Percentiles rank a stretch among this genome's conserved stretches.
Evolutionary conservation across 2,329 filamentous ascomycete species (phyloP).

Genomic region (Stagonosporopsis tanaceti): DNA sequence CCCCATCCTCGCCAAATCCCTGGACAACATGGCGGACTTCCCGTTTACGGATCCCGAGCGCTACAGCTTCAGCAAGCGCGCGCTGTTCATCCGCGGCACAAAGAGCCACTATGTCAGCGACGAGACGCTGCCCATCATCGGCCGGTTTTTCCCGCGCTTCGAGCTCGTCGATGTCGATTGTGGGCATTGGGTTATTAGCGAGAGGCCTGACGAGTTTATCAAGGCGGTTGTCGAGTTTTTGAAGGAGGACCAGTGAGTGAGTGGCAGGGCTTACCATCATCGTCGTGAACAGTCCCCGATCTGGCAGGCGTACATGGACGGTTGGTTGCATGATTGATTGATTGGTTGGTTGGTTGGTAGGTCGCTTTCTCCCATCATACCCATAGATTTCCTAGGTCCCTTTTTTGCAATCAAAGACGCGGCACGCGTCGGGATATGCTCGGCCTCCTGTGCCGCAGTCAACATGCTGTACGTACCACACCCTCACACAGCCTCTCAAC

Average conservation of each 20-base stretch:
- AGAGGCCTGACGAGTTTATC: slow-evolving; percentile 81
- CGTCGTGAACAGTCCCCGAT: not conserved
- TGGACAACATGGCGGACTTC: slow-evolving; percentile 86
- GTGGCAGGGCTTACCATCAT: not conserved
- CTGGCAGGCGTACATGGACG: slow-evolving; percentile 1
- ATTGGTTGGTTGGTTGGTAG: not conserved
- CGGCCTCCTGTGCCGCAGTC: no score
- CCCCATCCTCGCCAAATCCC: slow-evolving; percentile 68
- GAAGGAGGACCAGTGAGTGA: slow-evolving; percentile 56
- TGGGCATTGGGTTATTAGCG: slow-evolving; percentile 90
- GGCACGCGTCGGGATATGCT: no score
- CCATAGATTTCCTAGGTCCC: slow-evolving; percentile 13
- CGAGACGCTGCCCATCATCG: slow-evolving; percentile 79
- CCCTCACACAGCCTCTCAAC: no score
- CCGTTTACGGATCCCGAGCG: slow-evolving; percentile 79
- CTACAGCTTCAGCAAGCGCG: slow-evolving; percentile 75
- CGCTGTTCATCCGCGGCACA: slow-evolving; percentile 81
- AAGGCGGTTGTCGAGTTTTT: slow-evolving; percentile 72
- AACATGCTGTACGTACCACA: not conserved
- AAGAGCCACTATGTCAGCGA: slow-evolving; percentile 81
- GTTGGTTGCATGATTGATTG: no score
- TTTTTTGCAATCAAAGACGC: no score
- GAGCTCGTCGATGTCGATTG: slow-evolving; percentile 75
- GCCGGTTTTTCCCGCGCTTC: slow-evolving; percentile 83
- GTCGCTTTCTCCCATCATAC: not conserved